Conservation (phyloP, 1,284 basidiomycete genomes). For the Tilletia walkeri region DNA sequence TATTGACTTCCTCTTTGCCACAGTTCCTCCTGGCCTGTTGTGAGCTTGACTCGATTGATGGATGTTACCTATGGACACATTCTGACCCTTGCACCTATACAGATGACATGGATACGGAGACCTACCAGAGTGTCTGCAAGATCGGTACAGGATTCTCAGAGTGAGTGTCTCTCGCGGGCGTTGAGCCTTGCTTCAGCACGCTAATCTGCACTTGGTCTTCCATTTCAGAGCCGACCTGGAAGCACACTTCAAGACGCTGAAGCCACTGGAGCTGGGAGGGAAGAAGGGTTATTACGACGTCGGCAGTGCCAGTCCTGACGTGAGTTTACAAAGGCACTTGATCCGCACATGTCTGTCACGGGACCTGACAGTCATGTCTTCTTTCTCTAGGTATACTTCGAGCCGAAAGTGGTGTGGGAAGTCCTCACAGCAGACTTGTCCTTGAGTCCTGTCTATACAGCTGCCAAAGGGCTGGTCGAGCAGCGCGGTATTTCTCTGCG, state of each 20-base stretch:
- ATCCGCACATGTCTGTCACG: background rate
- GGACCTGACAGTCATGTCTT: background rate
- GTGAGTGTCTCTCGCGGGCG: slow-evolving; percentile 49
- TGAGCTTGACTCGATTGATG: background rate
- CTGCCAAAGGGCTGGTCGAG: slow-evolving; percentile 72
- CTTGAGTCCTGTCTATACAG: slow-evolving; percentile 92
- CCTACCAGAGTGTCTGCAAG: slow-evolving; percentile 68
- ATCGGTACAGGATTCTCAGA: slow-evolving; percentile 98
- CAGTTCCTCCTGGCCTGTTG: slow-evolving; percentile 47
- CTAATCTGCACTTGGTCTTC: too few species aligned
- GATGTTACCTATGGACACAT: background rate
- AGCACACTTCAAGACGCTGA: slow-evolving; percentile 76
- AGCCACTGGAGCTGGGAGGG: slow-evolving; percentile 71
- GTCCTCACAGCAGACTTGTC: slow-evolving; percentile 95
- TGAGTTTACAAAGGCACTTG: slow-evolving; percentile 18
- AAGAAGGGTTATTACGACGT: slow-evolving; percentile 63
- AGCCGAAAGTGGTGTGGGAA: slow-evolving; percentile 78
- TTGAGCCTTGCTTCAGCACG: background rate
- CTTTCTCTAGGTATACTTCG: slow-evolving; percentile 41
- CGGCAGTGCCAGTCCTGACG: slow-evolving; percentile 58
- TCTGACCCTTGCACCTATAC: background rate
- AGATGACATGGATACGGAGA: slow-evolving; percentile 48
- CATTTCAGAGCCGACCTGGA: slow-evolving; percentile 65
- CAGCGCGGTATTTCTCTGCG: slow-evolving; percentile 75
- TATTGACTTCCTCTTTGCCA: background rate